Evolutionary conservation across 1,139 yeast genomes (phyloP).

Genomic region (Hansenula lynferdii): DNA sequence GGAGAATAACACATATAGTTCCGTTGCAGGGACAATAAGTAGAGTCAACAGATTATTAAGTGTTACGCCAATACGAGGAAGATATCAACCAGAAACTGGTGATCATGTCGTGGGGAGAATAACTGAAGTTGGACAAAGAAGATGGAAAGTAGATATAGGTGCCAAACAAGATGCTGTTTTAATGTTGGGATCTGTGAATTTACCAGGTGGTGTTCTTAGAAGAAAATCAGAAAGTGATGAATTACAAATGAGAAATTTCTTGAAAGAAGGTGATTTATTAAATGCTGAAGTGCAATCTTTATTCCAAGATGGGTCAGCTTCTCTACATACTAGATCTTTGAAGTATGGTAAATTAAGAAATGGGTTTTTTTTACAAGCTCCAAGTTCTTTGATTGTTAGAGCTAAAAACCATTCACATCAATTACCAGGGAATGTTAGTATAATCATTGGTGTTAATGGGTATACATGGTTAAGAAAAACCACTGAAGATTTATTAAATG

Average conservation of each 20-base stretch:
- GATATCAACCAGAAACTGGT: conserved; percentile 92
- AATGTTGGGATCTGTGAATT: conserved; percentile 91
- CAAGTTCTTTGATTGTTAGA: conserved; percentile 76
- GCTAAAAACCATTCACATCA: conserved; percentile 83
- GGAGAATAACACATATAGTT: conserved; percentile 66
- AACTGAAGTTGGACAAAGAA: conserved; percentile 86
- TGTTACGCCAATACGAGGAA: conserved; percentile 80
- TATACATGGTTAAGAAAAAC: conserved; percentile 90
- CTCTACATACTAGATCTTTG: conserved; percentile 90
- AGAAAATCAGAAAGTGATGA: conserved; percentile 95
- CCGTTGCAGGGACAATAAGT: conserved; percentile 88
- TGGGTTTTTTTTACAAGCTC: conserved; percentile 78
- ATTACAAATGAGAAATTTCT: conserved; percentile 87
- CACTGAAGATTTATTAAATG: conserved; percentile 28
- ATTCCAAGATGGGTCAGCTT: conserved; percentile 87
- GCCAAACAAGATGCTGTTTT: conserved; percentile 87
- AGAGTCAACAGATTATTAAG: conserved; percentile 83
- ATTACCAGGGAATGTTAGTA: conserved; percentile 86
- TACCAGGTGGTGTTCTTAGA: conserved; percentile 96
- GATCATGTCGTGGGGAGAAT: conserved; percentile 94
- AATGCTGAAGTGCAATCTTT: conserved; percentile 95
- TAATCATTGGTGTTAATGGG: conserved; percentile 92
- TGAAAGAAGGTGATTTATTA: conserved; percentile 95
- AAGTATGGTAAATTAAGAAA: conserved; percentile 94
- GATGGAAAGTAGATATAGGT: conserved; percentile 98